Percentiles rank a stretch among this genome's conserved stretches.
Conservation (phyloP, 257 asterid genomes). For the Jacaranda copaia region DNA sequence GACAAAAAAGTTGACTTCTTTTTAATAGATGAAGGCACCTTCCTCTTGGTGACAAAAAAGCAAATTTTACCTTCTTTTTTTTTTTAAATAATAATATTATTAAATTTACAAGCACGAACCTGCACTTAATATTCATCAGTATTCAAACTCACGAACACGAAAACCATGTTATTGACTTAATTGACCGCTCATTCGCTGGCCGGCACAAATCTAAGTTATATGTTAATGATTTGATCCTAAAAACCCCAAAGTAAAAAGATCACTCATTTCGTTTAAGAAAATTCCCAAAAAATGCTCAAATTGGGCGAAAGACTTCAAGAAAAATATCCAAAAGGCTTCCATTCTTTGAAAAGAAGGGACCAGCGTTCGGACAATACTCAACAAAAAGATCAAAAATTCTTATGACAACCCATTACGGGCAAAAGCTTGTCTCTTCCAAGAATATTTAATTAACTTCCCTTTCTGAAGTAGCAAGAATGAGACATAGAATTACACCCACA, state of each 20-base stretch:
- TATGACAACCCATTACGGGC: not conserved
- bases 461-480: not conserved
- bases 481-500: not conserved
- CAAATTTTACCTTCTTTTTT: too few relatives aligned
- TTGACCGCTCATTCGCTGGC: too few relatives aligned
- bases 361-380: not conserved
- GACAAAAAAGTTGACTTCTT: too few relatives aligned
- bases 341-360: conserved; percentile 6
- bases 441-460: not conserved
- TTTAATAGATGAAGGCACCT: too few relatives aligned
- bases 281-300: not conserved
- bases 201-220: too few relatives aligned
- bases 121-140: too few relatives aligned
- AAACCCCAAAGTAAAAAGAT: not conserved
- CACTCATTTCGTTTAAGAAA: not conserved
- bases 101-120: too few relatives aligned
- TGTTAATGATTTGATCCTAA: too few relatives aligned
- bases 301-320: not conserved
- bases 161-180: too few relatives aligned
- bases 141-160: too few relatives aligned
- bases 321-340: not conserved
- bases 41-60: too few relatives aligned
- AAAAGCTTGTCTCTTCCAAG: conserved; percentile 25
- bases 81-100: too few relatives aligned
- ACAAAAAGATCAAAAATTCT: not conserved